Conservation (phyloP, 345 rosid species). For the Linum trigynum region DNA sequence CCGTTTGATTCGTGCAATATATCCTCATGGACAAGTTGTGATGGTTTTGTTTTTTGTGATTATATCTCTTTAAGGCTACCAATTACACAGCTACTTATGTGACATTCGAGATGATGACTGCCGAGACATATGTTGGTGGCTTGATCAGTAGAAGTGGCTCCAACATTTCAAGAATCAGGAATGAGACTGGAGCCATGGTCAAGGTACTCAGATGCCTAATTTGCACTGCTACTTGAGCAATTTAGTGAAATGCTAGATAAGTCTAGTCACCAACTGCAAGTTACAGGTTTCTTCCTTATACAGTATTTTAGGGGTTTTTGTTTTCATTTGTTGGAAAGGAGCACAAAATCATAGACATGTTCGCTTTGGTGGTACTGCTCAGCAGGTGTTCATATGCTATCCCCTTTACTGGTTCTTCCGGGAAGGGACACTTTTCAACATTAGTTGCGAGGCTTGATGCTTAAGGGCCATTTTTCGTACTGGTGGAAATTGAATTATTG, state of each 20-base stretch:
- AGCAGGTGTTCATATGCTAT: slow-evolving; percentile 32
- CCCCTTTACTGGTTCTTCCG: background rate
- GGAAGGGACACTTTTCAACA: background rate
- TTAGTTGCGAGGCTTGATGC: background rate
- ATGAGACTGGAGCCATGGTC: slow-evolving; percentile 52
- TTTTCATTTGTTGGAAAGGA: slow-evolving; percentile 45
- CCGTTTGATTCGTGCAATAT: no score
- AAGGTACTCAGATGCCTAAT: slow-evolving; percentile 27
- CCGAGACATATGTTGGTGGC: slow-evolving; percentile 53
- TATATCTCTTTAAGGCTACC: slow-evolving; percentile 56
- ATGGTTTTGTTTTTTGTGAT: slow-evolving; percentile 38
- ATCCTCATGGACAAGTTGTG: no score
- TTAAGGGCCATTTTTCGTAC: background rate
- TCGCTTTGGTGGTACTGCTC: slow-evolving; percentile 53
- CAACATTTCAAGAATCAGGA: slow-evolving; percentile 61
- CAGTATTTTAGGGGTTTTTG: background rate
- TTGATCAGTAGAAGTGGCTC: slow-evolving; percentile 54
- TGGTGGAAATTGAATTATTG: background rate
- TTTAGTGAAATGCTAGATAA: background rate
- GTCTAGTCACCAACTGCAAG: no score
- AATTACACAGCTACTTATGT: slow-evolving; percentile 67
- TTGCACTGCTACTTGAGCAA: background rate
- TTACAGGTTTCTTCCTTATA: no score
- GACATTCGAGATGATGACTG: slow-evolving; percentile 53
- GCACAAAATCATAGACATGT: slow-evolving; percentile 48